Conservation (phyloP, 345 rosid genomes). For the Noccaea caerulescens region DNA sequence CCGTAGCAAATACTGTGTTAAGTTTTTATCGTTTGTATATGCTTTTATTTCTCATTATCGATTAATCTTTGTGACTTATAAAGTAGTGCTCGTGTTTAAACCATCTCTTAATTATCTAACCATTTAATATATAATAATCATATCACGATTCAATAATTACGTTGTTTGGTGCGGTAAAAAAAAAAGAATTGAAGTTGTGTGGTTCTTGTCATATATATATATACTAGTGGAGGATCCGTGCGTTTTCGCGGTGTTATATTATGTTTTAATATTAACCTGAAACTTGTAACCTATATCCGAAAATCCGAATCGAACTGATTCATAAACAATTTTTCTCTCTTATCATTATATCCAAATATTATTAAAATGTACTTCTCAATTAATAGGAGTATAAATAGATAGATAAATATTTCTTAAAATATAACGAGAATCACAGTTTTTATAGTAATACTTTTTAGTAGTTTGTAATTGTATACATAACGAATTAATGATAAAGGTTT, state of each 20-base stretch:
- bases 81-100: neutral
- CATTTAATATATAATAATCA: neutral
- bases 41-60: neutral
- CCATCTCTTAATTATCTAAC: neutral
- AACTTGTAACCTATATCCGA: too few species aligned
- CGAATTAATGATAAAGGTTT: constrained; percentile 15
- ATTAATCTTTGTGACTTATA: neutral
- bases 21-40: neutral
- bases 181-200: neutral
- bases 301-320: too few species aligned
- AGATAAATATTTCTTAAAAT: too few species aligned
- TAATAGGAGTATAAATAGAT: too few species aligned
- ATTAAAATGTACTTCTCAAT: too few species aligned
- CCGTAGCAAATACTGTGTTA: neutral
- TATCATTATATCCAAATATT: too few species aligned
- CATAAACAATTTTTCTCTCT: too few species aligned
- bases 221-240: too few species aligned
- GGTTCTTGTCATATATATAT: neutral
- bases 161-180: too few species aligned
- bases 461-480: neutral
- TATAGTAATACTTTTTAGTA: neutral
- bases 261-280: too few species aligned
- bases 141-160: neutral
- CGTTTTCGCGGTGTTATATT: too few species aligned
- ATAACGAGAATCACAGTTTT: neutral